These are phyloP conservation scores for Colletotrichum sp. DNA, from an alignment of 2,329 filamentous ascomycete species.

Conservation along the genomic window DNA sequence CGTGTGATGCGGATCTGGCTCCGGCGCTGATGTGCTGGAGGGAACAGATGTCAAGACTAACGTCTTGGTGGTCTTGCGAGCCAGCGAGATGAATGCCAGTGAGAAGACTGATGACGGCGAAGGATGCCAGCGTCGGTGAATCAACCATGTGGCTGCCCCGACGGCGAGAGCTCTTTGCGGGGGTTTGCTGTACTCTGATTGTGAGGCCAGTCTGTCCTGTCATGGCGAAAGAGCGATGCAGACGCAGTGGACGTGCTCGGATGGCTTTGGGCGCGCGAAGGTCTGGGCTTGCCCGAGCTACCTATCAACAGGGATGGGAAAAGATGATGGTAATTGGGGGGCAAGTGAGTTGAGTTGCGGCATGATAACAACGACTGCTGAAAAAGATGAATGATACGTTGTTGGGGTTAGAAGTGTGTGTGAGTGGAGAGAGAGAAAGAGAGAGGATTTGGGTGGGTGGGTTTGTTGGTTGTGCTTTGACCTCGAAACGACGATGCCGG, in stretches of 20 bases:
- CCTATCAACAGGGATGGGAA: neutral
- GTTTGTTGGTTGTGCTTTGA: constrained; percentile 8
- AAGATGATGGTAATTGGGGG: neutral
- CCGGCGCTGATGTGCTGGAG: neutral
- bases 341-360: neutral
- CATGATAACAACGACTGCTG: neutral
- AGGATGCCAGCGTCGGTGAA: neutral
- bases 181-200: neutral
- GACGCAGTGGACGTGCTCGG: neutral
- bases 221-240: neutral
- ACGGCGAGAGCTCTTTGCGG: neutral
- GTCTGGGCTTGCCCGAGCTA: neutral
- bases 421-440: neutral
- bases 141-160: neutral
- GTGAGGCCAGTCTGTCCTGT: neutral
- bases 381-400: neutral
- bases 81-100: neutral
- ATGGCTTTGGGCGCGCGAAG: neutral
- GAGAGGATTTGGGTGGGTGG: neutral
- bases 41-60: neutral
- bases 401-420: neutral
- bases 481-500: neutral
- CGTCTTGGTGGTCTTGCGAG: neutral
- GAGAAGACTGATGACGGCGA: neutral
- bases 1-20: neutral